phyloP scores from a whole-genome alignment of 495 filamentous ascomycete species.

The Niebla homalea region DNA sequence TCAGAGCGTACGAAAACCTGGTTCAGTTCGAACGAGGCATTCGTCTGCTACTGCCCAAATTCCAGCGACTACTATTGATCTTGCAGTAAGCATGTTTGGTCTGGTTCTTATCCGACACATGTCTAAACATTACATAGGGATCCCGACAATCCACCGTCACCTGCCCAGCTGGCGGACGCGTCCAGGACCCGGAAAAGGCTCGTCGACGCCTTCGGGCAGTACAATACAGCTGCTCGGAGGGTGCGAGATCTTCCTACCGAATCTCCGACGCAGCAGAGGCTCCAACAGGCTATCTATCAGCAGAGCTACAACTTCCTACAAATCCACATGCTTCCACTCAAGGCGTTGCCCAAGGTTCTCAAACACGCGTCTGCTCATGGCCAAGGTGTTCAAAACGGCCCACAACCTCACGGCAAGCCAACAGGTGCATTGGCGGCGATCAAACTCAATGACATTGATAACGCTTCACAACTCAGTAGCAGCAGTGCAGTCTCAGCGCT shows the following conservation, averaged over 20 bases:
- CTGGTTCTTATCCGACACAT: constrained; percentile 9
- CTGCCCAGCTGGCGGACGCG: constrained; percentile 69
- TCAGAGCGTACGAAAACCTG: constrained; percentile 75
- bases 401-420: constrained; percentile 24
- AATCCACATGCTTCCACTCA: constrained; percentile 83
- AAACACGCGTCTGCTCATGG: constrained; percentile 49
- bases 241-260: constrained; percentile 65
- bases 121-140: constrained; percentile 36
- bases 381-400: constrained; percentile 13
- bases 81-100: constrained; percentile 38
- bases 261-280: constrained; percentile 55
- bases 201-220: constrained; percentile 82
- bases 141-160: constrained; percentile 57
- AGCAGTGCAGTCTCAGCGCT: constrained; percentile 55
- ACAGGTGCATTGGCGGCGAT: constrained; percentile 44
- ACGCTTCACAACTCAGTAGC: constrained; percentile 46
- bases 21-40: constrained; percentile 86
- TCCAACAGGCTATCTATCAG: constrained; percentile 78
- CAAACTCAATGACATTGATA: constrained; percentile 48
- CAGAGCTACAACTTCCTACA: constrained; percentile 76
- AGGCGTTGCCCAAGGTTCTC: constrained; percentile 69
- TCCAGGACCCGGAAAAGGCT: constrained; percentile 82
- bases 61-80: constrained; percentile 63
- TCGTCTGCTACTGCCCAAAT: constrained; percentile 66
- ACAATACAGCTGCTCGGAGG: constrained; percentile 70